These are phyloP conservation scores for Coniochaeta sp. DNA, from an alignment of 2,329 filamentous ascomycete genomes.

Conservation along the genomic window DNA sequence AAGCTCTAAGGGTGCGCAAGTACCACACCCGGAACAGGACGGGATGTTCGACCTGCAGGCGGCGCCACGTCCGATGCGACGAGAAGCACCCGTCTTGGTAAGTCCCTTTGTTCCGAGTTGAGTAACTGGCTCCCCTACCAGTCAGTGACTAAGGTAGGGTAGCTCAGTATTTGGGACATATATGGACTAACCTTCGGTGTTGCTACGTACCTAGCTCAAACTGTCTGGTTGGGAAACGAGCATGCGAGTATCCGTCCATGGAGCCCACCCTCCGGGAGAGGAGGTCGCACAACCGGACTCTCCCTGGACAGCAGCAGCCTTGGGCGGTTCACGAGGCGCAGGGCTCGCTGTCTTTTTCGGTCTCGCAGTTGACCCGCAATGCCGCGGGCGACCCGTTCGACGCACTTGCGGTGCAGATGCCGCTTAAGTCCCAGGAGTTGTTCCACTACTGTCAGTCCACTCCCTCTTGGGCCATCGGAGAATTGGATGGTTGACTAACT, in stretches of 20 bases:
- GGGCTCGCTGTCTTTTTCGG: background rate
- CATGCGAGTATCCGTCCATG: slow-evolving; percentile 2
- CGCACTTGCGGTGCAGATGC: slow-evolving; percentile 3
- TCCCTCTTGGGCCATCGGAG: too few relatives aligned
- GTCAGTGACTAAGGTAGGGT: background rate
- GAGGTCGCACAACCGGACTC: background rate
- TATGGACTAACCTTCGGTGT: background rate
- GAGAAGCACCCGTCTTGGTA: slow-evolving; percentile 5
- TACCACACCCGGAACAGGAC: slow-evolving; percentile 4
- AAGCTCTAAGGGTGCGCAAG: background rate
- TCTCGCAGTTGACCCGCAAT: background rate
- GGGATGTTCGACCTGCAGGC: slow-evolving; percentile 4
- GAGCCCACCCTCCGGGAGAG: slow-evolving; percentile 1
- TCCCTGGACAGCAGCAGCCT: background rate
- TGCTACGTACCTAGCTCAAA: background rate
- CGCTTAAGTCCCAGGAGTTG: slow-evolving; percentile 3
- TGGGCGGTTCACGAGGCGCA: background rate
- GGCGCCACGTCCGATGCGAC: slow-evolving; percentile 6
- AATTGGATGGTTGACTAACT: too few relatives aligned
- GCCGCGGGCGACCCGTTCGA: slow-evolving; percentile 4
- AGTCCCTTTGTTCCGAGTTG: background rate
- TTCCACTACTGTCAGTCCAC: slow-evolving; percentile 5
- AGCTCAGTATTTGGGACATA: background rate
- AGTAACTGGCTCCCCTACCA: background rate
- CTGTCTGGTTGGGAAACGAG: background rate